phyloP scores from a whole-genome alignment of 257 asterid species.

The Solanum gandarillasii region DNA sequence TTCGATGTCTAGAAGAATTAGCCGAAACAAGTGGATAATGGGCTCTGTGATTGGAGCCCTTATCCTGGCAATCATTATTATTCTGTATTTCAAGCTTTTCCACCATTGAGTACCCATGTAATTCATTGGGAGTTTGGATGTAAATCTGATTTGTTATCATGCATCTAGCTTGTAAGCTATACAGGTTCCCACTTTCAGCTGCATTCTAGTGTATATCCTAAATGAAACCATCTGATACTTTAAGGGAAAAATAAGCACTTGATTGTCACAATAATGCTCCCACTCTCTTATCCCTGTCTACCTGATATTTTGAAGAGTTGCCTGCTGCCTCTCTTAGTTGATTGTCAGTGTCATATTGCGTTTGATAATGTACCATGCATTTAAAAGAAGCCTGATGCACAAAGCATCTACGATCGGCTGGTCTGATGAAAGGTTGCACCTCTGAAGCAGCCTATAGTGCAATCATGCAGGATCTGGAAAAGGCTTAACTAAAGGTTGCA shows the following conservation, averaged over 20 bases:
- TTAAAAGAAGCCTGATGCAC: too few species aligned
- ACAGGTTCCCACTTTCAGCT: neutral
- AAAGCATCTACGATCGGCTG: neutral
- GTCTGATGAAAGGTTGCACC: neutral
- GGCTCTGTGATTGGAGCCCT: slow-evolving; percentile 71
- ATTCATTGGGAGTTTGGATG: neutral
- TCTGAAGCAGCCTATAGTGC: neutral
- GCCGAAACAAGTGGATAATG: slow-evolving; percentile 76
- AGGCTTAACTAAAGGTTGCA: neutral
- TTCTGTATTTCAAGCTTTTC: slow-evolving; percentile 61
- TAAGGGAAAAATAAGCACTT: neutral
- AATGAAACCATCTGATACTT: neutral
- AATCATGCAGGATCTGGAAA: neutral
- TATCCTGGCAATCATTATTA: slow-evolving; percentile 54
- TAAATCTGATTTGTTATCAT: neutral
- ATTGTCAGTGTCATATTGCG: neutral
- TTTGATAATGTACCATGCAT: neutral
- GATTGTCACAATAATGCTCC: neutral
- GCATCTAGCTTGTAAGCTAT: neutral
- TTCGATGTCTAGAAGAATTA: slow-evolving; percentile 78
- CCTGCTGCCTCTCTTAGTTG: neutral
- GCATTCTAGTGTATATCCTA: neutral
- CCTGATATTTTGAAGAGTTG: neutral
- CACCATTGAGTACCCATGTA: slow-evolving; percentile 13
- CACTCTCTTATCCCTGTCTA: neutral